Evolutionary conservation across 2,329 filamentous ascomycete genomes (phyloP).

Genomic region (Ascochyta koolunga): DNA sequence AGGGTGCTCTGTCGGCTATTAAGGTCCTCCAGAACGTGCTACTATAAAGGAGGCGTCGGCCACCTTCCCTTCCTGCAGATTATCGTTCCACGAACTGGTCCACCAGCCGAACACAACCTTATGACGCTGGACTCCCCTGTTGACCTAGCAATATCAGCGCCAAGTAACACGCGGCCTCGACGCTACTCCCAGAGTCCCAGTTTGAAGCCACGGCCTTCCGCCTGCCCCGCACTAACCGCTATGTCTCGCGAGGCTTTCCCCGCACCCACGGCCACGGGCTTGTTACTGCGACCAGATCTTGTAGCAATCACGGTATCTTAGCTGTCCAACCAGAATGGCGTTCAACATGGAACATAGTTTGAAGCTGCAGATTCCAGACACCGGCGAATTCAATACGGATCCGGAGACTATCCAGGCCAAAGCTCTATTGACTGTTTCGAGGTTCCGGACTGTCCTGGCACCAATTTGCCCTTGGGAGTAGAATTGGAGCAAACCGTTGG

Average conservation of each 20-base stretch:
- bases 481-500: not conserved
- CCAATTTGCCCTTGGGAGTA: not conserved
- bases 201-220: not conserved
- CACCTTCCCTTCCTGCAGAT: not conserved
- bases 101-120: not conserved
- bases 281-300: conserved; percentile 1
- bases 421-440: not conserved
- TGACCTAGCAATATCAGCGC: not conserved
- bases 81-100: not conserved
- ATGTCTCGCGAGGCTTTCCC: conserved; percentile 8
- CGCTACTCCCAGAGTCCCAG: not conserved
- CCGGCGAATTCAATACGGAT: not conserved
- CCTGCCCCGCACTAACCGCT: conserved; percentile 12
- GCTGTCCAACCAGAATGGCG: not conserved
- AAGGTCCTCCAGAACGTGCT: conserved; percentile 8
- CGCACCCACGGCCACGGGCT: conserved; percentile 11
- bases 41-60: conserved; percentile 11
- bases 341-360: not conserved
- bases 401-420: not conserved
- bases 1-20: conserved; percentile 14
- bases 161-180: not conserved
- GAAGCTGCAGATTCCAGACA: not conserved
- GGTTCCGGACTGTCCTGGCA: not conserved
- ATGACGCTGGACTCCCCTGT: not conserved
- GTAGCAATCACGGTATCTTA: not conserved